Conservation (phyloP, 352 stramenopile species). For the Phytophthora tentaculata region DNA sequence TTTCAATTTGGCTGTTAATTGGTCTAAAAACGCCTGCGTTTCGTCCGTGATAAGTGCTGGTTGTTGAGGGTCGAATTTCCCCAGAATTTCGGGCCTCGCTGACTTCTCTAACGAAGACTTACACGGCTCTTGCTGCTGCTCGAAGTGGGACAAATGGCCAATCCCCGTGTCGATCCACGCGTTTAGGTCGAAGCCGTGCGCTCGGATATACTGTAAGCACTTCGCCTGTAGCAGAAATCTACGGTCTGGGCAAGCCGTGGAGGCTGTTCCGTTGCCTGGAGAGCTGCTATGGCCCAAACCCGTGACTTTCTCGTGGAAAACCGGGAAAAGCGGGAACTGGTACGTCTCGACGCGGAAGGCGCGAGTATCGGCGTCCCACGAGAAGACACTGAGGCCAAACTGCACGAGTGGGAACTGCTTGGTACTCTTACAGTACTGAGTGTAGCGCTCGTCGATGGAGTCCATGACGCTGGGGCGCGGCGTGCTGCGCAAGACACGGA, state of each 20-base stretch:
- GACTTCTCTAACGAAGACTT: conserved; percentile 32
- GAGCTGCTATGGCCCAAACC: conserved; percentile 4
- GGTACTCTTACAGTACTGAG: conserved; percentile 57
- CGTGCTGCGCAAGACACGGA: conserved; percentile 20
- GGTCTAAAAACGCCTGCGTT: conserved; percentile 50
- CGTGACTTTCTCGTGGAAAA: conserved; percentile 42
- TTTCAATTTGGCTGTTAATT: conserved; percentile 37
- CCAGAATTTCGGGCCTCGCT: conserved; percentile 42
- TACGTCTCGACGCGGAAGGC: conserved; percentile 67
- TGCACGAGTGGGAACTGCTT: conserved; percentile 75
- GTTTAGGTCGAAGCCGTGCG: conserved; percentile 84
- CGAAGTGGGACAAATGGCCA: conserved; percentile 67
- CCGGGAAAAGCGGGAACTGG: conserved; percentile 81
- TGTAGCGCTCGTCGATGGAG: conserved; percentile 71
- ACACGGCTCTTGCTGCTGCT: conserved; percentile 51
- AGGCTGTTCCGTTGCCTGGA: background rate
- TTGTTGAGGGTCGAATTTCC: conserved; percentile 41
- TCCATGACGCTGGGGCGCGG: conserved; percentile 73
- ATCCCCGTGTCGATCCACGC: conserved; percentile 77
- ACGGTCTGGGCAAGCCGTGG: conserved; percentile 46
- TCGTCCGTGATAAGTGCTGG: conserved; percentile 48
- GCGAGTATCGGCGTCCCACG: conserved; percentile 46
- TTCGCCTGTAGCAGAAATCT: conserved; percentile 75
- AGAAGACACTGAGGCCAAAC: conserved; percentile 78
- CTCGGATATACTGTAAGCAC: conserved; percentile 78